Evolutionary conservation across 148 eudicot species (phyloP).

Genomic region (Salicornia ramosissima): DNA sequence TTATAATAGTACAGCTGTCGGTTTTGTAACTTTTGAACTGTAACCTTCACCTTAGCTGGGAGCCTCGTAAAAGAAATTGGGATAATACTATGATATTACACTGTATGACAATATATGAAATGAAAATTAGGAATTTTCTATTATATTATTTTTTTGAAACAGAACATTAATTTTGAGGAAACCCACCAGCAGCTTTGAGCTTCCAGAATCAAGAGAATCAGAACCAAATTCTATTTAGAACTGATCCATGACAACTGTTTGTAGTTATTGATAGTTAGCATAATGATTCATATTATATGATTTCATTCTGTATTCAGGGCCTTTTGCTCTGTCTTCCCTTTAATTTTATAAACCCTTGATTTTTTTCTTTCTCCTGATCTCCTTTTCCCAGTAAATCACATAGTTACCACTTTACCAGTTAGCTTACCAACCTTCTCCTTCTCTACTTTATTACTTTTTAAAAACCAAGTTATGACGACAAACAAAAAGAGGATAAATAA

Average conservation of each 20-base stretch:
- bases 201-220: too few relatives aligned
- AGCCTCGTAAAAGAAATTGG: not conserved
- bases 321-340: not conserved
- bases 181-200: not conserved
- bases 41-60: not conserved
- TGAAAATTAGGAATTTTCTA: not conserved
- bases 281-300: too few relatives aligned
- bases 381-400: not conserved
- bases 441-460: not conserved
- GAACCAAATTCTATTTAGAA: not conserved
- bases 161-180: not conserved
- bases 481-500: not conserved
- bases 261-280: not conserved
- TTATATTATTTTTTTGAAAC: too few relatives aligned
- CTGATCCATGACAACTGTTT: not conserved
- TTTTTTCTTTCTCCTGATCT: not conserved
- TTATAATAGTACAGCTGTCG: not conserved
- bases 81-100: not conserved
- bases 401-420: not conserved
- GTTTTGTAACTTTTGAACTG: not conserved
- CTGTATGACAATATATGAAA: not conserved
- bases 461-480: not conserved
- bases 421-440: not conserved
- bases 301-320: not conserved
- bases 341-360: not conserved